Percentiles rank a stretch among this genome's conserved stretches.
Evolutionary conservation across 345 rosid species (phyloP).

Genomic region (Camelina neglecta): DNA sequence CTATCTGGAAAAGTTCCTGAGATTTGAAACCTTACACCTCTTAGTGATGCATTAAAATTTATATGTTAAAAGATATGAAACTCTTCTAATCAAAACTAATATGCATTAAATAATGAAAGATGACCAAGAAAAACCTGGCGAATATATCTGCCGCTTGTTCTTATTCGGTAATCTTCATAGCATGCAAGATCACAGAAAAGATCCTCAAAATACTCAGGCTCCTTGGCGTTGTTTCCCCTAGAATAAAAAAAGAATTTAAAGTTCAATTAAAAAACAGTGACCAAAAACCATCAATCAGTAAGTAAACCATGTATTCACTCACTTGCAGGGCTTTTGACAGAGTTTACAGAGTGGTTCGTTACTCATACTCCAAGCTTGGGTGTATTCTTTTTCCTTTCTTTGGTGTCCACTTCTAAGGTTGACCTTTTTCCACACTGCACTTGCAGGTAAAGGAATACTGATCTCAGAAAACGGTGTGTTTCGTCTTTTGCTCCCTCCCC

Average conservation of each 20-base stretch:
- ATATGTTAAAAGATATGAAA: conserved; percentile 1
- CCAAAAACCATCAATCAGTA: not conserved
- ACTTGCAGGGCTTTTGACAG: conserved; percentile 87
- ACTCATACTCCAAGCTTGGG: conserved; percentile 76
- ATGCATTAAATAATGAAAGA: conserved; percentile 17
- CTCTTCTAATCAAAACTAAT: not conserved
- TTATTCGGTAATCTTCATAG: conserved; percentile 85
- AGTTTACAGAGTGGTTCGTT: conserved; percentile 94
- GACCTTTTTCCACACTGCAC: conserved; percentile 79
- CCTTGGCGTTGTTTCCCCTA: conserved; percentile 77
- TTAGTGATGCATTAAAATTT: conserved; percentile 21
- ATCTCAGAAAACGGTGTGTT: conserved; percentile 71
- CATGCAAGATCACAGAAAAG: conserved; percentile 84
- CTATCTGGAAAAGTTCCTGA: conserved; percentile 90
- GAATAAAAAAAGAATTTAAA: conserved; percentile 27
- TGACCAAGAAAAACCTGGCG: conserved; percentile 66
- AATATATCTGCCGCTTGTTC: conserved; percentile 77
- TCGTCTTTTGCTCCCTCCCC: conserved; percentile 88
- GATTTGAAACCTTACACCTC: conserved; percentile 28
- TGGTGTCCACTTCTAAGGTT: conserved; percentile 53
- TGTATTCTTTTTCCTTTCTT: conserved; percentile 74
- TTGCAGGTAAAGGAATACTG: conserved; percentile 70
- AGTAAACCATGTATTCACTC: conserved; percentile 37
- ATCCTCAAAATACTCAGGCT: conserved; percentile 94
- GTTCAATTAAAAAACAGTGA: not conserved